Evolutionary conservation across 2,329 filamentous ascomycete species (phyloP), one percentile per base, ranked within the genome.

Genomic region (Epichloe elymi): DNA sequence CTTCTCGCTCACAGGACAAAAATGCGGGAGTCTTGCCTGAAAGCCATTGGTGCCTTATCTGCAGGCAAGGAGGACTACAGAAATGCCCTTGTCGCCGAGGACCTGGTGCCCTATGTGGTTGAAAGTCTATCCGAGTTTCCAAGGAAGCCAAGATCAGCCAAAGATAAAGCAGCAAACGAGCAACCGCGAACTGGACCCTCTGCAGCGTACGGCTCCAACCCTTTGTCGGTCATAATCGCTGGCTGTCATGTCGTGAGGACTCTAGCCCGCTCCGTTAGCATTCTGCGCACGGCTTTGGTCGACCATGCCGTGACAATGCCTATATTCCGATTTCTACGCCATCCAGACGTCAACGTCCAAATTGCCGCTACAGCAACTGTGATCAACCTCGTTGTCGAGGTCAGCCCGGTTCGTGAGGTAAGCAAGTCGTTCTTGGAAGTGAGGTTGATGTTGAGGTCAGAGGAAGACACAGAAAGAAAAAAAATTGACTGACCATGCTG

Each of bases 381-480:
- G 39, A 88, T 84, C 59, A 98, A 98, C 64, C 68, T 98, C 46
- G 78, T 95, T 5, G 74, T 89, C 45, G 88, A 95, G 55, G 87
- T 94, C 59, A 96, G 90, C 62, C 90, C 93, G 1, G 89, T 96
- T 80, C 83, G 88, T 65, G 82, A 88, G 64, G 88, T 91, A 65
- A 72, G 83, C 73, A 38, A 38, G 35, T 10, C 39, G 20, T 15
- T 11, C 46, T 35, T 35, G n/a, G 5, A 17, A 17, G n/a, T 7
- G 38, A 10, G 38, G 38, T 15, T 7, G 38, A n/a, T 12, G 5
- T n/a, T 33, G 36, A 38, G 15, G 20, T 20, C 17, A 26, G 55
- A 54, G 54, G 35, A 48, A 44, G 42, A 30, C 42, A 33, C 11
- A 6, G 10, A 35, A 7, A 7, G 10, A 35, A 14, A 3, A 14